Evolutionary conservation across 192 early-diverging fungal species (phyloP), one percentile per base, ranked within the genome.

Genomic region (Gigaspora rosea): DNA sequence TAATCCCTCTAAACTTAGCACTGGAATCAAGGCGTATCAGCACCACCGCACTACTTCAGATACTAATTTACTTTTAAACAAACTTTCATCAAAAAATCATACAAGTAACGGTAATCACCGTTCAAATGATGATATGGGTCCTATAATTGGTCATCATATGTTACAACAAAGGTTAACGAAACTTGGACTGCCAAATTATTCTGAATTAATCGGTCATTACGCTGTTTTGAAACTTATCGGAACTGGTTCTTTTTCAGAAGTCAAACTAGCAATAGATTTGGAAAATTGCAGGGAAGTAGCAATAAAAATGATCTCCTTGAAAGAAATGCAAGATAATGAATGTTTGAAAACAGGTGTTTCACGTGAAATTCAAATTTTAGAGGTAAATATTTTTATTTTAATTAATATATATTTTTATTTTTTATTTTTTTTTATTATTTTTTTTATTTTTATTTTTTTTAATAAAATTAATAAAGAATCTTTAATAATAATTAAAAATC

Each of bases 241-340:
- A 0, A 73, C 81, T 4, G 89, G 89, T 16, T 79, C 83, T 18
- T 90, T 90, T 67, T 89, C 89, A 4, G 81, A 88, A 61, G 89
- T 90, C 13, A 88, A 90, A 70, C 82, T 90, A 50, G 88, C 89
- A 5, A 70, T 88, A 12, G 81, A 89, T 62, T 78, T 84, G 10
- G 71, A 80, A 5, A 80, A 75, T 35, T 82, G 83, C 13, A 76
- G 84, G 32, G 80, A 83, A 52, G 87, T 90, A 4, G 88, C 89
- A 7, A 85, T 90, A 61, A 90, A 90, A 76, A 83, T 90, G 65
- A 83, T 87, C 47, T 73, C 79, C n/a, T 84, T 78, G 13, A 79
- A 79, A 66, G 84, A 80, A 78, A 79, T 86, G 32, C 75, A 85
- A 67, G 82, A 77, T 13, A 82, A 76, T 63, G 84, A 84, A 47